Percentiles rank a stretch among this genome's conserved stretches.
Conservation (phyloP, 257 asterid species). For the Solanum chaucha region DNA sequence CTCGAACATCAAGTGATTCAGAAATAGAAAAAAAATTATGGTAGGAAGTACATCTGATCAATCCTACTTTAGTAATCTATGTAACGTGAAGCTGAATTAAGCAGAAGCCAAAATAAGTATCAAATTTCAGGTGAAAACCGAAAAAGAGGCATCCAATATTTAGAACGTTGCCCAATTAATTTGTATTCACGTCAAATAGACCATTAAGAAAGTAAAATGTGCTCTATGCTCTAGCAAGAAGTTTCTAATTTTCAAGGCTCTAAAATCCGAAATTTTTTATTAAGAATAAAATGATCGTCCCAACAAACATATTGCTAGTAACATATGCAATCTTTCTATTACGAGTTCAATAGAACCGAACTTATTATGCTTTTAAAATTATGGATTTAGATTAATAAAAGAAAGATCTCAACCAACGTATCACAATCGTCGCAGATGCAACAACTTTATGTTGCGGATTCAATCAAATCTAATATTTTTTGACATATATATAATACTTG, state of each 20-base stretch:
- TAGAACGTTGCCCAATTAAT: not conserved
- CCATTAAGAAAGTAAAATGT: not conserved
- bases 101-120: not conserved
- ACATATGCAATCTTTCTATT: not conserved
- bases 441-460: too few relatives aligned
- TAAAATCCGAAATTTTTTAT: accelerated
- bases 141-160: not conserved
- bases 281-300: not conserved
- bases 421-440: not conserved
- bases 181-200: not conserved
- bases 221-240: too few relatives aligned
- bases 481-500: too few relatives aligned
- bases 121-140: accelerated
- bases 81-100: not conserved
- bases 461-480: too few relatives aligned
- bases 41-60: accelerated
- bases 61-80: not conserved
- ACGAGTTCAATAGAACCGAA: not conserved
- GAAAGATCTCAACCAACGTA: not conserved
- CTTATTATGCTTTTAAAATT: not conserved
- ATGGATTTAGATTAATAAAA: not conserved
- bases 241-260: not conserved
- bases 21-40: accelerated
- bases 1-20: not conserved
- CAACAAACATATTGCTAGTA: not conserved